Base-by-base conservation (phyloP, 192 early-diverging fungal species). In the Backusella psychrophila region DNA sequence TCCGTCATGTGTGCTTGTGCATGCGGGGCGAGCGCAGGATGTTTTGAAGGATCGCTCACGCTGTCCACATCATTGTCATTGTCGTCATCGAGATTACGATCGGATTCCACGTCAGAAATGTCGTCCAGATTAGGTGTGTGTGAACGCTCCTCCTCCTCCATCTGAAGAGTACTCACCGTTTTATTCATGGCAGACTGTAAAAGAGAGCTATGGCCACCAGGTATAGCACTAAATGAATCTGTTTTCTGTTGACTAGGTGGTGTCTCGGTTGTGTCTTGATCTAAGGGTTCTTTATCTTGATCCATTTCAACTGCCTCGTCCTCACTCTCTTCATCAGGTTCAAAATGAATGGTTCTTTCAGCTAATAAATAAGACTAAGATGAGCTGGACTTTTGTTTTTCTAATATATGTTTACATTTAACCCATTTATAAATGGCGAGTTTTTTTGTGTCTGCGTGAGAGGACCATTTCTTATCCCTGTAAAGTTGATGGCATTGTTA, bases 391-490 rank as follows among this genome's bases (percentile, higher is more conserved):
- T 2, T 17, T 29, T 3, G 17, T 35, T 21, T 36, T 68, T 69
- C 26, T 41, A 5, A 31, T 35, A 29, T 6, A 15, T 33, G n/a
- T 26, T 56, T 76, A 76, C 75, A 76, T 76, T 70, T 69, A 7
- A 76, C 33, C 75, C 75, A 76, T 56, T 76, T 76, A 23, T 42
- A 76, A 56, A 44, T 52, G 12, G 69, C 15, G 15, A 68, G 44
- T 1, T 33, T 76, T 5, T 76, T 76, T 34, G 67, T 52, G 6
- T 67, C 36, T 3, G 75, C n/a, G 63, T 63, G 41, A n/a, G 12
- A 52, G 29, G 75, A 33, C 75, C 75, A 76, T 59, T 76, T 76
- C 67, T 76, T 76, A 53, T 76, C 75, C 75, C 75, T 76, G 35
- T 21, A 11, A n/a, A 68, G 23, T 36, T 4, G 31, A 17, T 23